phyloP scores from a whole-genome alignment of 257 asterid genomes.

The Paraleonurus japonicus region DNA sequence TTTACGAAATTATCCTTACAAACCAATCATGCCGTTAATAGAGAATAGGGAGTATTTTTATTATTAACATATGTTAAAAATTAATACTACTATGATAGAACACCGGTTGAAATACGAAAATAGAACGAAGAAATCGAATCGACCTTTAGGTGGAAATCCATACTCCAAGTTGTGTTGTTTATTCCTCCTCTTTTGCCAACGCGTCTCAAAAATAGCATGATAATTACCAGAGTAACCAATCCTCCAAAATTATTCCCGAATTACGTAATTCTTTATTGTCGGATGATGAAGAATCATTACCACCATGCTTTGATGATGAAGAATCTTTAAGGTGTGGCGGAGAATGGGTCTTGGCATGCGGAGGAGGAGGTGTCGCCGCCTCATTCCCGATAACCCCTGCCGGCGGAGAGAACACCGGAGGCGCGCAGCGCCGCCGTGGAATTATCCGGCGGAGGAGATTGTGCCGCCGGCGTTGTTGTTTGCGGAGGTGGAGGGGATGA shows the following conservation, averaged over 20 bases:
- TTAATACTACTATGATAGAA: too few species aligned
- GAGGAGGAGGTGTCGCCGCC: not conserved
- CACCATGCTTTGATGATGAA: not conserved
- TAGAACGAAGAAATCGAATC: too few species aligned
- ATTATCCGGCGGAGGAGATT: not conserved
- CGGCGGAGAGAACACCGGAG: not conserved
- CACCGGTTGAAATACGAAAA: too few species aligned
- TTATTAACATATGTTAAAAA: too few species aligned
- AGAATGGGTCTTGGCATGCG: not conserved
- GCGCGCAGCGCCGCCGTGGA: not conserved
- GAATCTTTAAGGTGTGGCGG: not conserved
- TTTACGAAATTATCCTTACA: too few species aligned
- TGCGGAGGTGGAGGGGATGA: conserved; percentile 11
- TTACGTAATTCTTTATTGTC: conserved; percentile 15
- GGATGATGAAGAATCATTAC: not conserved
- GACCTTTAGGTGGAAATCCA: not conserved
- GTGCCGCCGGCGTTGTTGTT: not conserved
- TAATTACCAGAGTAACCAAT: conserved; percentile 26
- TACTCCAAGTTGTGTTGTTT: conserved; percentile 32
- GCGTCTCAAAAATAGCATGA: conserved; percentile 34
- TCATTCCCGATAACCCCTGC: not conserved
- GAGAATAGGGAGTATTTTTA: too few species aligned
- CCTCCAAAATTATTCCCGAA: conserved; percentile 39
- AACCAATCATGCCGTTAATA: too few species aligned
- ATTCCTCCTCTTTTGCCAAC: conserved; percentile 29